Evolutionary conservation across 108 stramenopile genomes (phyloP), one percentile per base, ranked within the genome.

Genomic region (Cyclostephanos tholiformis): DNA sequence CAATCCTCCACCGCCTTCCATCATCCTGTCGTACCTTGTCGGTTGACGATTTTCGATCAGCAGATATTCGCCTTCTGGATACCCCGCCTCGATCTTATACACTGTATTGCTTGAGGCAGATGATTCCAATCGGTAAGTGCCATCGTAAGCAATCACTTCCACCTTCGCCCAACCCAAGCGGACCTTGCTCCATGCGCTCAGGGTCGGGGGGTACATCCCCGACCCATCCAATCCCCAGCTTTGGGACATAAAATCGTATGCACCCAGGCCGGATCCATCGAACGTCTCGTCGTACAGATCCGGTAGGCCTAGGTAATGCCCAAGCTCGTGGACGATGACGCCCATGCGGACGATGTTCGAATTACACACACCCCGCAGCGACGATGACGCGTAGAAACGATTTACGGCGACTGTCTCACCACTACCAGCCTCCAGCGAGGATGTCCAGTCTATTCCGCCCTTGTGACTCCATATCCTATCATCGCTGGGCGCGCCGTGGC

Each of bases 21-120:
- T 30, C 25, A 64, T 39, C 23, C 23, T 51, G 71, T 91, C 90
- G 63, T 74, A 88, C 8, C 86, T 83, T 27, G 41, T 63, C 10
- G 71, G 74, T 62, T 84, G 80, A 46, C 90, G 83, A 69, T 89
- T 91, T 69, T 91, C 90, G 12, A 91, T 82, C 43, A 91, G 72
- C 12, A 89, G 65, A 67, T 89, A 91, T 72, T 91, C 90, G 35
- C 78, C 85, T 17, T 65, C 65, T 1, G 72, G 63, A 73, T 74
- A 79, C 0, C 85, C 80, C 25, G 70, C 65, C n/a, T 72, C 20
- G 43, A 91, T 86, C n/a, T 68, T 62, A 50, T 85, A 89, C 32
- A 89, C 77, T 26, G 61, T 69, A 59, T 72, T 44, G 53, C 69
- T 71, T 25, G 48, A 69, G 36, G 59, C 32, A 36, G 82, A 74